These are phyloP conservation scores for Daldinia decipiens DNA, from an alignment of 495 filamentous ascomycete species.

Conservation along the genomic window DNA sequence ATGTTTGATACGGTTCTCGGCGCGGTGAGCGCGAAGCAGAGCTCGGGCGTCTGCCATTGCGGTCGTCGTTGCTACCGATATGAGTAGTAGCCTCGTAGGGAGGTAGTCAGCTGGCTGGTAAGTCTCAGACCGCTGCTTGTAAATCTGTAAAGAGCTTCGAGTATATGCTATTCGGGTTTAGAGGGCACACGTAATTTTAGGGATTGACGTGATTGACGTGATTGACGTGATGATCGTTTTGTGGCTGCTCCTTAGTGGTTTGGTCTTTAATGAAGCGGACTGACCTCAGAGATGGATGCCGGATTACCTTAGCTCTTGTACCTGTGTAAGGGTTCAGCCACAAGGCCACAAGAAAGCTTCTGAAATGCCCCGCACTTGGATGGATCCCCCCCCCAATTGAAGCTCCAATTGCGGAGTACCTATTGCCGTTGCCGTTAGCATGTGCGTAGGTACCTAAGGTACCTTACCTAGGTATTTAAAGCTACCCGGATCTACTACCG, in stretches of 20 bases:
- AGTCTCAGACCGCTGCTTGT: too few species aligned
- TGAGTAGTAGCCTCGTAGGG: background rate
- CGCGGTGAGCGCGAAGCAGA: constrained; percentile 82
- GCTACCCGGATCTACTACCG: too few species aligned
- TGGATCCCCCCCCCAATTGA: constrained; percentile 23
- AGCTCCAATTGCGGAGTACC: constrained; percentile 27
- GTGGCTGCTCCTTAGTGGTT: constrained; percentile 27
- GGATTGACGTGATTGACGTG: too few species aligned
- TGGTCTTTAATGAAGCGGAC: constrained; percentile 11
- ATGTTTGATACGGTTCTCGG: constrained; percentile 75
- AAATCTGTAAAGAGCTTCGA: constrained; percentile 1
- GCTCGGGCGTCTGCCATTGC: constrained; percentile 86
- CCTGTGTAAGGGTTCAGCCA: constrained; percentile 24
- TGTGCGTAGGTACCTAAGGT: too few species aligned
- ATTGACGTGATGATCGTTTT: constrained; percentile 27
- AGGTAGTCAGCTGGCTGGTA: background rate
- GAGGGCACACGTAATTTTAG: constrained; percentile 3
- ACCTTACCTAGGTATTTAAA: too few species aligned
- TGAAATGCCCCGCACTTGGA: constrained; percentile 21
- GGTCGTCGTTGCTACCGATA: background rate
- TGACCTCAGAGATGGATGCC: constrained; percentile 19
- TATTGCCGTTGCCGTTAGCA: too few species aligned
- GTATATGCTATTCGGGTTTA: constrained; percentile 5
- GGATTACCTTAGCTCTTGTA: constrained; percentile 5
- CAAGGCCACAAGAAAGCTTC: constrained; percentile 25